Conservation (phyloP, 768 basidiomycete genomes). For the Lanmaoa rubissima region DNA sequence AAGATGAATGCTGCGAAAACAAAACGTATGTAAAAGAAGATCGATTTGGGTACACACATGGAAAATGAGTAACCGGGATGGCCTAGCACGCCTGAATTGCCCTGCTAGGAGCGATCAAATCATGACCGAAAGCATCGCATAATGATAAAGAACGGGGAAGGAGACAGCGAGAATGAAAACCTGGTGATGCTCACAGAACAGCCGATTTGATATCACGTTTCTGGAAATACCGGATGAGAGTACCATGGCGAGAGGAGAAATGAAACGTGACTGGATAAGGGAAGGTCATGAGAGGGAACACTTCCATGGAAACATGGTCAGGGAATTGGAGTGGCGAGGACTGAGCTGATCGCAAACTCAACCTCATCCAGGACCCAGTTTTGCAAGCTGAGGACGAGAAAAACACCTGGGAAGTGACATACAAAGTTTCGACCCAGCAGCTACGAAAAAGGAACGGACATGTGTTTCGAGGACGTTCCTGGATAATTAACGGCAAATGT, state of each 20-base stretch:
- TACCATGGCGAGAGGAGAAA: constrained; percentile 2
- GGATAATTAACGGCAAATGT: constrained; percentile 29
- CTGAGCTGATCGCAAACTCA: neutral
- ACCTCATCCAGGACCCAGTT: neutral
- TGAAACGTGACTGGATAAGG: constrained; percentile 24
- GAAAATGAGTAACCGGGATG: constrained; percentile 22
- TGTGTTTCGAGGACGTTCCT: constrained; percentile 32
- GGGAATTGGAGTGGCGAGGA: neutral
- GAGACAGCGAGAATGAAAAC: constrained; percentile 22
- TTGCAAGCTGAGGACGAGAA: neutral
- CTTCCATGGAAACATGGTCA: constrained; percentile 23
- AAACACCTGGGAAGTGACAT: constrained; percentile 11
- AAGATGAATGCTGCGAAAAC: constrained; percentile 17
- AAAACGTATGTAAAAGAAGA: constrained; percentile 35
- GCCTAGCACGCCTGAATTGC: constrained; percentile 19
- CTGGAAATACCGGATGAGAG: constrained; percentile 29
- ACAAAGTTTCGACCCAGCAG: constrained; percentile 18
- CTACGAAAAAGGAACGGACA: constrained; percentile 22
- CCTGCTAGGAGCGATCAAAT: constrained; percentile 31
- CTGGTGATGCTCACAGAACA: constrained; percentile 32
- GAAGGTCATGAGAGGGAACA: constrained; percentile 2
- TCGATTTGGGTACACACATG: constrained; percentile 17
- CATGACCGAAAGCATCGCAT: constrained; percentile 29
- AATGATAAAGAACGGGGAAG: constrained; percentile 25
- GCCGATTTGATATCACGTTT: constrained; percentile 33